These are phyloP conservation scores for Pseudocercospora cruenta DNA, from an alignment of 2,329 filamentous ascomycete genomes.

Conservation along the genomic window DNA sequence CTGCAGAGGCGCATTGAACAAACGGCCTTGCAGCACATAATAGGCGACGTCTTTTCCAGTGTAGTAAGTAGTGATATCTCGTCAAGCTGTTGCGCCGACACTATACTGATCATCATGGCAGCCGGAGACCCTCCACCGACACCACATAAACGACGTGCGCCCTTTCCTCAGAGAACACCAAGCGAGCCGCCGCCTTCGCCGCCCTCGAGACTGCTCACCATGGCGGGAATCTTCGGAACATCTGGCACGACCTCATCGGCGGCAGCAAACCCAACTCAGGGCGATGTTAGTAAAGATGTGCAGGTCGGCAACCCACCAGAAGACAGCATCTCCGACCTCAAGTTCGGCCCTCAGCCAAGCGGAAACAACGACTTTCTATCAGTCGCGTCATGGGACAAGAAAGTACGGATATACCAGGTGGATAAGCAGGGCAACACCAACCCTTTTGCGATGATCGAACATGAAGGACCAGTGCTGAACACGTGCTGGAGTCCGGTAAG, in stretches of 20 bases:
- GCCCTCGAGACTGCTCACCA: background rate
- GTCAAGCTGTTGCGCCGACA: background rate
- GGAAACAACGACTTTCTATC: conserved; percentile 71
- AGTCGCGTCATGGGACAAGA: conserved; percentile 95
- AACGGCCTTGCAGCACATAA: background rate
- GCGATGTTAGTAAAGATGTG: conserved; percentile 89
- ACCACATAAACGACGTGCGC: background rate
- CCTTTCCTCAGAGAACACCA: background rate
- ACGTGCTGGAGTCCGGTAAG: conserved; percentile 86
- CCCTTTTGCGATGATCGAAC: conserved; percentile 83
- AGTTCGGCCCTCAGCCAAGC: conserved; percentile 70
- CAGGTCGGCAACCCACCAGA: conserved; percentile 76
- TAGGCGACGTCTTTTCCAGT: background rate
- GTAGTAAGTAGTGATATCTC: background rate
- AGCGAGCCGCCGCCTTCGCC: background rate
- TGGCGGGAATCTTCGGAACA: conserved; percentile 52
- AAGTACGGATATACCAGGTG: conserved; percentile 96
- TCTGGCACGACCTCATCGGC: conserved; percentile 55
- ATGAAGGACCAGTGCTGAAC: conserved; percentile 81
- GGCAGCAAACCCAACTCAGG: conserved; percentile 70
- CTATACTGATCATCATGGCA: background rate
- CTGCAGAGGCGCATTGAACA: background rate
- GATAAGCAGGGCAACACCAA: conserved; percentile 74
- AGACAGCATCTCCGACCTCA: conserved; percentile 85
- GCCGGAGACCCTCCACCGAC: background rate